These are phyloP conservation scores for Alternaria angustiovoidea DNA, from an alignment of 2,329 filamentous ascomycete species.

Conservation along the genomic window DNA sequence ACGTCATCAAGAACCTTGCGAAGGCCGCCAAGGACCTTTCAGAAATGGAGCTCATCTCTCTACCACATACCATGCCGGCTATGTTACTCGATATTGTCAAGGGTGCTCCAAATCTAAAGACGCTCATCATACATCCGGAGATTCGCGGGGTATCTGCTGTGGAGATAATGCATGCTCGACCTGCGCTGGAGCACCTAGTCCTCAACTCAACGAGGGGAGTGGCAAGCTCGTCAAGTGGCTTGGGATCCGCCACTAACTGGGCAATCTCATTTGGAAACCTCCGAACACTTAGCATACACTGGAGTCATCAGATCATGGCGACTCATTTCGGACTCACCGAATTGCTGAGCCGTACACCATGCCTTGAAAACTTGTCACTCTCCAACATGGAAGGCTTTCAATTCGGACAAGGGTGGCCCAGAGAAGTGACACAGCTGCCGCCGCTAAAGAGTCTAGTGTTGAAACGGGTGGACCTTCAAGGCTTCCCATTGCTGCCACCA, in stretches of 20 bases:
- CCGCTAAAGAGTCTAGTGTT: conserved; percentile 24
- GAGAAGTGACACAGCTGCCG: neutral
- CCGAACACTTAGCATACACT: conserved; percentile 28
- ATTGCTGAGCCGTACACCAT: conserved; percentile 24
- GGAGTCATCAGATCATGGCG: neutral
- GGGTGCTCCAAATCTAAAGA: conserved; percentile 35
- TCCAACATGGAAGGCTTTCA: conserved; percentile 4
- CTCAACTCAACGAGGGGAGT: conserved; percentile 19
- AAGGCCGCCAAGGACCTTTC: conserved; percentile 48
- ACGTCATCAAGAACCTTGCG: conserved; percentile 52
- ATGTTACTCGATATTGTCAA: conserved; percentile 43
- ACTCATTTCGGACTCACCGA: neutral
- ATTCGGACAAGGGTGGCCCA: conserved; percentile 6
- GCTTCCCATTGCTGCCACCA: conserved; percentile 22
- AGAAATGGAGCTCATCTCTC: conserved; percentile 42
- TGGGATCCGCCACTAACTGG: conserved; percentile 25
- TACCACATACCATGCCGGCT: conserved; percentile 33
- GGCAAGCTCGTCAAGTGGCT: conserved; percentile 1
- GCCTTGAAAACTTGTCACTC: conserved; percentile 23
- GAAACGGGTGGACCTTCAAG: conserved; percentile 1
- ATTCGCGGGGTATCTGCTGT: conserved; percentile 37
- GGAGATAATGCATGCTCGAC: conserved; percentile 38
- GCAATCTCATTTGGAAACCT: conserved; percentile 37
- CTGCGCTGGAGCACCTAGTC: conserved; percentile 36
- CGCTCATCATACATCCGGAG: conserved; percentile 33